Evolutionary conservation across 2,329 filamentous ascomycete genomes (phyloP), one percentile per base, ranked within the genome.

Genomic region (Rosellinia necatrix): DNA sequence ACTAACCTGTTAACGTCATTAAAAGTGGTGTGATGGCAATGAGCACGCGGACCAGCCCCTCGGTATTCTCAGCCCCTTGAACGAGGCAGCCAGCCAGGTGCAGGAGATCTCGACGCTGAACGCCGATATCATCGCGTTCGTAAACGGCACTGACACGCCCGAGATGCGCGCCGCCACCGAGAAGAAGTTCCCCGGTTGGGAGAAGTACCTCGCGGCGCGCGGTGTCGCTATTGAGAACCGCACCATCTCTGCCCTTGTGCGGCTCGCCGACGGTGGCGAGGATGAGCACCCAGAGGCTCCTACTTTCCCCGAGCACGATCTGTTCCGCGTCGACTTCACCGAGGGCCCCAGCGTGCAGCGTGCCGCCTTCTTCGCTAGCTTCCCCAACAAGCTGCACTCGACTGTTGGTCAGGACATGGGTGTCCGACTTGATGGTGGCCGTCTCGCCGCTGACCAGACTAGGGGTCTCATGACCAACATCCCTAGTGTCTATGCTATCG

Each of bases 11-110:
- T 54, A 49, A 61, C 35, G 8, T 13, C 3, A 17, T 5, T 34
- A n/a, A 19, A 9, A 61, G 59, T 87, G 84, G 84, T 87, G 84
- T 59, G 84, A 87, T 64, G 84, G 84, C 10, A 75, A 80, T 60
- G 84, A 87, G 69, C 82, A 86, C 66, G 79, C 78, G 0, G 81
- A 85, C 64, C 82, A 86, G 58, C 56, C 76, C 0, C 74, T 87
- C 1, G 83, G 83, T 1, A 73, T 87, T 29, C 66, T 87, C 0
- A 78, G 74, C 1, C 59, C 72, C 1, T 67, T 85, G 0, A 63
- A 72, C 1, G 71, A 79, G 24, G 71, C 81, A 0, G 70, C 81
- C 0, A 70, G 71, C 3, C 68, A 75, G 5, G 76, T 82, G 0
- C 71, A 78, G 12, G 81, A 87, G 65, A 74, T 85, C 8, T 66